A percentile compares a stretch with the other conserved stretches of the same genome.
Conservation (phyloP, 176 grass and related monocot species). For the Musa schizocarpa region DNA sequence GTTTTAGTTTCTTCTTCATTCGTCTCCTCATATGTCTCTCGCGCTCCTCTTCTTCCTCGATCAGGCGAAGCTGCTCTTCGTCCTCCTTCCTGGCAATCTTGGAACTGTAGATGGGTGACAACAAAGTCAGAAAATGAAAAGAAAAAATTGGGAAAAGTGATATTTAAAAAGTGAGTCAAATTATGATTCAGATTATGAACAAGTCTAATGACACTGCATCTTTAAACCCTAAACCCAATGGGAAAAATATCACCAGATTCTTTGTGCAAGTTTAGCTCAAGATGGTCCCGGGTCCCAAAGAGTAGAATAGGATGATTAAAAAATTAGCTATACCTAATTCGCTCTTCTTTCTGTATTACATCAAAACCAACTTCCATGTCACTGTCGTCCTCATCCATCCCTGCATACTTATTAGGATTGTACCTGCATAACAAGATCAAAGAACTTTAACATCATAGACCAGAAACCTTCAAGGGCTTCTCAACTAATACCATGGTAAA, state of each 20-base stretch:
- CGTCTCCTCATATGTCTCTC: constrained; percentile 38
- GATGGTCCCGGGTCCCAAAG: not conserved
- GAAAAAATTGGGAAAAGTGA: too few species aligned
- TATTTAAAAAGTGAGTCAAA: not conserved
- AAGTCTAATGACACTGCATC: not conserved
- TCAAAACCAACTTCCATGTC: constrained; percentile 73
- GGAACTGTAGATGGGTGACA: constrained; percentile 24
- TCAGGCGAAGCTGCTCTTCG: constrained; percentile 45
- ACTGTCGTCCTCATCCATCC: constrained; percentile 49
- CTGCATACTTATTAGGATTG: constrained; percentile 38
- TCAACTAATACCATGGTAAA: not conserved
- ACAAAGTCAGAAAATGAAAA: too few species aligned
- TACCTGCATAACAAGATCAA: constrained; percentile 53
- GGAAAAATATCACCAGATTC: not conserved
- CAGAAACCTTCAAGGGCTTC: not conserved
- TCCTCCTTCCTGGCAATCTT: constrained; percentile 67
- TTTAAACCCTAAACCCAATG: not conserved
- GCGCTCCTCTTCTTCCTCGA: constrained; percentile 48
- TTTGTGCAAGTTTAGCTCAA: not conserved
- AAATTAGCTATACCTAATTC: constrained; percentile 36
- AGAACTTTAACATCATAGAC: not conserved
- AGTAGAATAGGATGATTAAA: not conserved
- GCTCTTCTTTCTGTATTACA: constrained; percentile 74
- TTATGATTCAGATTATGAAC: not conserved
- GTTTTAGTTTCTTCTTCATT: constrained; percentile 26